phyloP scores from a whole-genome alignment of 2,329 filamentous ascomycete genomes.

The Penicillium sp. region DNA sequence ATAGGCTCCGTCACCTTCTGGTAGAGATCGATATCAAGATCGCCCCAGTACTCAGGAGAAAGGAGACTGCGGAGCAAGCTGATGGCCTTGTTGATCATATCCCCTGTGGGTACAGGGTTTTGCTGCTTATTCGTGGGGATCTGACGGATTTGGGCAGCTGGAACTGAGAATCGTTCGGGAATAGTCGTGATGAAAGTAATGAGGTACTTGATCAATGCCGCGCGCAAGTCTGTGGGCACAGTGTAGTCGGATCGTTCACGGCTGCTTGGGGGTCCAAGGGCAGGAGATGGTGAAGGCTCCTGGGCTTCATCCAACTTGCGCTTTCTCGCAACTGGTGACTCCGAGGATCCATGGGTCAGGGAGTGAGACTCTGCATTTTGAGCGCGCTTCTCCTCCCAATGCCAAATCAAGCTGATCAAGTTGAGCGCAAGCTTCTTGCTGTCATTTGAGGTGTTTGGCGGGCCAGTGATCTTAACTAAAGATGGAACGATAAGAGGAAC shows the following conservation, averaged over 20 bases:
- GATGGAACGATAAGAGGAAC: slow-evolving; percentile 85
- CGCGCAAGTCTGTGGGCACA: slow-evolving; percentile 67
- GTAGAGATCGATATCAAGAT: slow-evolving; percentile 88
- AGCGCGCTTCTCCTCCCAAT: slow-evolving; percentile 85
- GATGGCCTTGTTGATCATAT: slow-evolving; percentile 84
- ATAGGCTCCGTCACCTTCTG: slow-evolving; percentile 87
- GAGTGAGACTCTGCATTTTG: slow-evolving; percentile 54
- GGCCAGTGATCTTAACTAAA: slow-evolving; percentile 80
- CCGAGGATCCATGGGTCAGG: slow-evolving; percentile 49
- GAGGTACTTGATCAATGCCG: slow-evolving; percentile 89
- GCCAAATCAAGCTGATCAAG: slow-evolving; percentile 86
- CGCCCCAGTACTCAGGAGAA: slow-evolving; percentile 85
- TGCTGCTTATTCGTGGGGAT: slow-evolving; percentile 49
- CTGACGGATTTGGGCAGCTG: slow-evolving; percentile 68
- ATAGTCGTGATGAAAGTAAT: slow-evolving; percentile 92
- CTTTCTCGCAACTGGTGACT: slow-evolving; percentile 75
- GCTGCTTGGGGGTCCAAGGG: slow-evolving; percentile 45
- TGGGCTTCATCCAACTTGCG: slow-evolving; percentile 71
- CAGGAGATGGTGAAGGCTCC: slow-evolving; percentile 53
- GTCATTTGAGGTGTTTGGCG: slow-evolving; percentile 81
- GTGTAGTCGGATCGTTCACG: slow-evolving; percentile 65
- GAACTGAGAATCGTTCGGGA: slow-evolving; percentile 79
- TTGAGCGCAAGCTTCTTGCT: slow-evolving; percentile 89
- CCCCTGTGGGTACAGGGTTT: slow-evolving; percentile 61
- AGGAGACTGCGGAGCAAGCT: slow-evolving; percentile 80